These are phyloP conservation scores for Colletotrichum zoysiae DNA, from an alignment of 2,329 filamentous ascomycete species.

Conservation along the genomic window DNA sequence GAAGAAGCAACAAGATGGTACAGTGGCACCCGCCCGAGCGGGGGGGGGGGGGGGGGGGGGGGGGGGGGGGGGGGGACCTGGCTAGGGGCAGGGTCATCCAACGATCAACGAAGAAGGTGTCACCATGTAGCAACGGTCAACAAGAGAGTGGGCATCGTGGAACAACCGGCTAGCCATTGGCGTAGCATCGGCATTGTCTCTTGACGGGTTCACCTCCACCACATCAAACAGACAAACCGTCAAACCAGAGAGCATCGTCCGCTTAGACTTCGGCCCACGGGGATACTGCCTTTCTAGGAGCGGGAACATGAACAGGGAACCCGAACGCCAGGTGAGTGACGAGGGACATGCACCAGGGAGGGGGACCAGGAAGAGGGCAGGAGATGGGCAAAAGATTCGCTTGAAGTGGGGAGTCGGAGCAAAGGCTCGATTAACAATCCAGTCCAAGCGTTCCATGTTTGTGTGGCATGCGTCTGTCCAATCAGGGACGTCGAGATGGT, in stretches of 20 bases:
- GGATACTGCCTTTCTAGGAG: background rate
- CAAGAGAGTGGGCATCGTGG: slow-evolving; percentile 9
- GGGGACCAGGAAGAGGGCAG: slow-evolving; percentile 2
- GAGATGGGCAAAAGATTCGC: slow-evolving; percentile 38
- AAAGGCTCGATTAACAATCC: slow-evolving; percentile 14
- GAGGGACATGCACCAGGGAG: background rate
- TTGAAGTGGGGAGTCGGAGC: slow-evolving; percentile 30
- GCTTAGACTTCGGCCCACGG: background rate
- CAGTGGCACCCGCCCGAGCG: background rate
- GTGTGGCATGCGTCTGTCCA: slow-evolving; percentile 8
- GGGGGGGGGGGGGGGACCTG: background rate
- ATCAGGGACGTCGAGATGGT: slow-evolving; percentile 13
- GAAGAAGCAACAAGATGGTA: background rate
- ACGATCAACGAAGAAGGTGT: slow-evolving; percentile 18
- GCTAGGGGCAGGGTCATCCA: slow-evolving; percentile 5
- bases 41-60: background rate
- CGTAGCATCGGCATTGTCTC: slow-evolving; percentile 15
- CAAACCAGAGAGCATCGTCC: background rate
- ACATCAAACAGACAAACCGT: background rate
- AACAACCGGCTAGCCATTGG: background rate
- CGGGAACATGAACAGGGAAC: background rate
- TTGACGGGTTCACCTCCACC: slow-evolving; percentile 23
- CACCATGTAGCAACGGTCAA: background rate
- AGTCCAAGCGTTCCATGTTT: slow-evolving; percentile 16
- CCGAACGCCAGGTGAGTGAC: background rate